These are phyloP conservation scores for Bacidia rubella DNA, from an alignment of 495 filamentous ascomycete species.

Conservation along the genomic window DNA sequence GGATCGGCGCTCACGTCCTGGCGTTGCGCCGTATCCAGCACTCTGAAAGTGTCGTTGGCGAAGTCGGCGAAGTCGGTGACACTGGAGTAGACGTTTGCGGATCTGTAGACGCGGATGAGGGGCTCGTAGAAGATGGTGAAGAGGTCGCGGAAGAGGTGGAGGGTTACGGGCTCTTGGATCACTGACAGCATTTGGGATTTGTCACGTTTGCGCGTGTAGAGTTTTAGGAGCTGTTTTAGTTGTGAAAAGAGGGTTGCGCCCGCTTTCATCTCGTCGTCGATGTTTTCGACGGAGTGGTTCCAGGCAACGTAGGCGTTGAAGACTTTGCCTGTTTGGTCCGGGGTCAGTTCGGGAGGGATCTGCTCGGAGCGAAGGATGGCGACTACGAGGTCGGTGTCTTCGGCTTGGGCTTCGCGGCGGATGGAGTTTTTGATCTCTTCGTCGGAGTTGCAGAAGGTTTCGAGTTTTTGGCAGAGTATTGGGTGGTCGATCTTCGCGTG, in stretches of 20 bases:
- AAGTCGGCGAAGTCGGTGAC: constrained; percentile 93
- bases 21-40: constrained; percentile 76
- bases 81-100: constrained; percentile 91
- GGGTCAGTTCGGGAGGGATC: constrained; percentile 50
- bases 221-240: constrained; percentile 87
- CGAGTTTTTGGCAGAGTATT: constrained; percentile 69
- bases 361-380: constrained; percentile 64
- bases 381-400: constrained; percentile 72
- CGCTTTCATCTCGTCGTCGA: constrained; percentile 71
- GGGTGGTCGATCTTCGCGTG: constrained; percentile 60
- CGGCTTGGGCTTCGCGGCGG: constrained; percentile 51
- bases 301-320: constrained; percentile 96
- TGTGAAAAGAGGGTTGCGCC: constrained; percentile 85
- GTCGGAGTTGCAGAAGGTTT: constrained; percentile 58
- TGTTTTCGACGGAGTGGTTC: constrained; percentile 84
- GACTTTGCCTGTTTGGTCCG: constrained; percentile 64
- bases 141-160: constrained; percentile 86
- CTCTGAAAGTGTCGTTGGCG: constrained; percentile 78
- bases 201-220: constrained; percentile 82
- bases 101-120: constrained; percentile 92
- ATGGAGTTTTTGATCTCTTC: constrained; percentile 62
- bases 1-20: constrained; percentile 90
- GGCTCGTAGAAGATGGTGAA: constrained; percentile 99
- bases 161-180: constrained; percentile 86
- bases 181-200: constrained; percentile 95